A percentile compares a stretch with the other conserved stretches of the same genome.
Conservation (phyloP, 306 rosid species). For the Prosopis cineraria region DNA sequence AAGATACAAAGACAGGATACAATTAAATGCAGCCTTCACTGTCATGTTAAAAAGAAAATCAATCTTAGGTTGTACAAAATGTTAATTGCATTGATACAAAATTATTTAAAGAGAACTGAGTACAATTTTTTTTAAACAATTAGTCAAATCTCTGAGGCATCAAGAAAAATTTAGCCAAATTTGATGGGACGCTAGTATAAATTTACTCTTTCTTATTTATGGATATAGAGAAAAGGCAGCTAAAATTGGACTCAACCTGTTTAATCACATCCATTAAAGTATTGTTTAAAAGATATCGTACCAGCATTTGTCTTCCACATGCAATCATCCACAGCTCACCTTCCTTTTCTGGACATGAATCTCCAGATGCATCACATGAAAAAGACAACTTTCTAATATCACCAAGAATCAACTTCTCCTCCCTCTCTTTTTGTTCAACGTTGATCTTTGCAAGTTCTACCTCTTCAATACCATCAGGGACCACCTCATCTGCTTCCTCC, state of each 20-base stretch:
- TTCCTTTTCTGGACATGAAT: constrained; percentile 63
- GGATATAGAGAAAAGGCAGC: constrained; percentile 29
- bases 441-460: constrained; percentile 89
- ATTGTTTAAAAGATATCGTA: constrained; percentile 45
- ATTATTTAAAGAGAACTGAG: neutral
- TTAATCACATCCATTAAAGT: constrained; percentile 15
- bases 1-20: neutral
- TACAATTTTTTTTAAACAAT: neutral
- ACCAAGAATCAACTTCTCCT: constrained; percentile 61
- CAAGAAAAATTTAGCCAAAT: neutral
- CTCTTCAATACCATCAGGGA: constrained; percentile 97
- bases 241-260: constrained; percentile 16
- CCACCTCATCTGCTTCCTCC: constrained; percentile 89
- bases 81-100: neutral
- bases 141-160: neutral
- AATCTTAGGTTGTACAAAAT: neutral
- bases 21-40: neutral
- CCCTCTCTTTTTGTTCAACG: constrained; percentile 83
- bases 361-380: constrained; percentile 57
- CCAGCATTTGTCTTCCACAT: constrained; percentile 74
- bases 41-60: neutral
- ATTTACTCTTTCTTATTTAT: neutral
- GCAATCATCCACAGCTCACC: constrained; percentile 78
- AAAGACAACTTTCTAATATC: constrained; percentile 76
- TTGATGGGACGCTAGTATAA: neutral